Evolutionary conservation across 2,329 filamentous ascomycete genomes (phyloP).

Genomic region (Colletotrichum chrysophilum): DNA sequence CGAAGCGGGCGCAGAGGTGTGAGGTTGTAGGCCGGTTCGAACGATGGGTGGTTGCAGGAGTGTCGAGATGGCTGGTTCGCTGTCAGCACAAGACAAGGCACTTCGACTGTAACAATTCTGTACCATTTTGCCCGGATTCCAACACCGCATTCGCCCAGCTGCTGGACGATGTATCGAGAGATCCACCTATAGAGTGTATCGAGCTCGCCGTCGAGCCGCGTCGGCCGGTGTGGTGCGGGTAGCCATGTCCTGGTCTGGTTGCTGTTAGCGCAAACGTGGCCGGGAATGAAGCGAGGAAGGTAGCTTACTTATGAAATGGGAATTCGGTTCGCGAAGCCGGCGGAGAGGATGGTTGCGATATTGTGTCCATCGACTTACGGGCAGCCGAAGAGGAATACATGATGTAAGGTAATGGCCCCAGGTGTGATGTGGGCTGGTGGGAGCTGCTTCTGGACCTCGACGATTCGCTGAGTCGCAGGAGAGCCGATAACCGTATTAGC

Average conservation of each 20-base stretch:
- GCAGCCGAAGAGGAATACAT: constrained; percentile 66
- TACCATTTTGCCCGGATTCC: constrained; percentile 87
- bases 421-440: not conserved
- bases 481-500: constrained; percentile 40
- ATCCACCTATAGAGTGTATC: constrained; percentile 84
- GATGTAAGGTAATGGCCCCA: constrained; percentile 30
- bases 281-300: not conserved
- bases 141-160: constrained; percentile 60
- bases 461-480: constrained; percentile 19
- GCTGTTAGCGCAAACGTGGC: constrained; percentile 4
- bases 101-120: not conserved
- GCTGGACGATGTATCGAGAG: constrained; percentile 71
- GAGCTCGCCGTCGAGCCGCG: constrained; percentile 89
- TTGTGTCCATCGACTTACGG: constrained; percentile 70
- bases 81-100: not conserved
- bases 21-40: constrained; percentile 83
- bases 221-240: constrained; percentile 58
- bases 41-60: constrained; percentile 91
- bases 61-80: constrained; percentile 78
- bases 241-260: constrained; percentile 47
- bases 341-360: constrained; percentile 57
- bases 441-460: constrained; percentile 3
- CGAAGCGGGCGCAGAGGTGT: constrained; percentile 72
- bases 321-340: constrained; percentile 57
- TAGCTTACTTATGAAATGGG: constrained; percentile 62